Conservation (phyloP, 768 basidiomycete genomes). For the Kwoniella dendrophila region DNA sequence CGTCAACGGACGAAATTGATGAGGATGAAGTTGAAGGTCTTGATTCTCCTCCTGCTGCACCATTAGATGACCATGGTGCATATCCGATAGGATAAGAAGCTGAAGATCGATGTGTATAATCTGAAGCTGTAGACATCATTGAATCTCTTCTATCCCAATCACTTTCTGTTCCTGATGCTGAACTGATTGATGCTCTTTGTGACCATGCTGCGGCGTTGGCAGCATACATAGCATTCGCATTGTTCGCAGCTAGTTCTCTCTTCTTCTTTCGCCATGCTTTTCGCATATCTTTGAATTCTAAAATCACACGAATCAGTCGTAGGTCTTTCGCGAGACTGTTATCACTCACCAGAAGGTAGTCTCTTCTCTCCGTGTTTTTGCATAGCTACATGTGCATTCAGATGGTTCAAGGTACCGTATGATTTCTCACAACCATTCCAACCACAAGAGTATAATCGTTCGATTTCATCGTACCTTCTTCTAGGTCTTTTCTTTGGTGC, state of each 20-base stretch:
- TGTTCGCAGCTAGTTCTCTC: slow-evolving; percentile 64
- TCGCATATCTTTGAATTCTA: slow-evolving; percentile 97
- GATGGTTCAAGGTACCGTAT: slow-evolving; percentile 92
- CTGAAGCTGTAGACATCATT: slow-evolving; percentile 28
- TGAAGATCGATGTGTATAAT: slow-evolving; percentile 15
- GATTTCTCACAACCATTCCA: slow-evolving; percentile 66
- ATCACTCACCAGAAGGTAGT: slow-evolving; percentile 76
- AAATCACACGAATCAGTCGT: slow-evolving; percentile 11
- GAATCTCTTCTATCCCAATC: slow-evolving; percentile 43
- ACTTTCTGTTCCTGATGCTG: slow-evolving; percentile 22
- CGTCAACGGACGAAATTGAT: slow-evolving; percentile 37
- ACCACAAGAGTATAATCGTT: slow-evolving; percentile 85
- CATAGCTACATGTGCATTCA: slow-evolving; percentile 98
- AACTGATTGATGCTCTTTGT: slow-evolving; percentile 29
- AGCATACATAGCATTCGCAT: slow-evolving; percentile 27
- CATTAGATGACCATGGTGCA: slow-evolving; percentile 8
- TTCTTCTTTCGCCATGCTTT: slow-evolving; percentile 95
- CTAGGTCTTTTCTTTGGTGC: slow-evolving; percentile 57
- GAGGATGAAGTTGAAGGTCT: slow-evolving; percentile 40
- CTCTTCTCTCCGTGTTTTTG: slow-evolving; percentile 92
- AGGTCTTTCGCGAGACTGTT: background rate
- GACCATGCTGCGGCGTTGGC: slow-evolving; percentile 7
- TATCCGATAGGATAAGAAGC: slow-evolving; percentile 20
- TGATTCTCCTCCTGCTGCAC: slow-evolving; percentile 8
- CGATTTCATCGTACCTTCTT: slow-evolving; percentile 76